A percentile compares a stretch with the other conserved stretches of the same genome.
Evolutionary conservation across 1,139 yeast genomes (phyloP).

Genomic region (Candida neerlandica): DNA sequence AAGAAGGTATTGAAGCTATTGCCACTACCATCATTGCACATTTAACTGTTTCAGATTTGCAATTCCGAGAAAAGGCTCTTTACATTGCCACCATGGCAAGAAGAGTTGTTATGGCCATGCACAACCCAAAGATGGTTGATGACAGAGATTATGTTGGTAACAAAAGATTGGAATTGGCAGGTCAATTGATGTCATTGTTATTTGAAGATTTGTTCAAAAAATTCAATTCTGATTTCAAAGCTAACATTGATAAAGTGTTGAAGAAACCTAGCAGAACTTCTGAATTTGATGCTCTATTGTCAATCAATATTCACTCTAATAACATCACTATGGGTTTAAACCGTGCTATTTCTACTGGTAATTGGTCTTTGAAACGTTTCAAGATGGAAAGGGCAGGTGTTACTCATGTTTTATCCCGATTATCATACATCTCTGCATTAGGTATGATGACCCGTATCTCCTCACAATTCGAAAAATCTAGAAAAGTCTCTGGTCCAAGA

Average conservation of each 20-base stretch:
- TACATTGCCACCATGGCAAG: conserved; percentile 97
- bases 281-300: conserved; percentile 90
- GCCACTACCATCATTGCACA: conserved; percentile 98
- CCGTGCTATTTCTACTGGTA: conserved; percentile 97
- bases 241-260: conserved; percentile 88
- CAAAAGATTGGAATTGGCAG: conserved; percentile 95
- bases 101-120: conserved; percentile 93
- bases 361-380: conserved; percentile 97
- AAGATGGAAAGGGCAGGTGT: conserved; percentile 99
- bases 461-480: conserved; percentile 94
- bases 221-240: conserved; percentile 91
- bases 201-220: conserved; percentile 97
- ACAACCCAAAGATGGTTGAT: conserved; percentile 92
- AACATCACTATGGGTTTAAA: conserved; percentile 93
- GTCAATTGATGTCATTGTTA: conserved; percentile 90
- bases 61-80: conserved; percentile 90
- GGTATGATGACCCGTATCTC: conserved; percentile 99
- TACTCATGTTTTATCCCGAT: conserved; percentile 89
- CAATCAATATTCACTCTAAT: conserved; percentile 87
- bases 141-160: conserved; percentile 99
- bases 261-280: conserved; percentile 93
- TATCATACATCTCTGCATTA: conserved; percentile 89
- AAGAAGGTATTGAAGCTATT: conserved; percentile 96
- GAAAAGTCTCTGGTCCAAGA: conserved; percentile 98
- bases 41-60: conserved; percentile 80